Base-by-base conservation (phyloP, 179 eudicot genomes). In the Corrigiola litoralis region DNA sequence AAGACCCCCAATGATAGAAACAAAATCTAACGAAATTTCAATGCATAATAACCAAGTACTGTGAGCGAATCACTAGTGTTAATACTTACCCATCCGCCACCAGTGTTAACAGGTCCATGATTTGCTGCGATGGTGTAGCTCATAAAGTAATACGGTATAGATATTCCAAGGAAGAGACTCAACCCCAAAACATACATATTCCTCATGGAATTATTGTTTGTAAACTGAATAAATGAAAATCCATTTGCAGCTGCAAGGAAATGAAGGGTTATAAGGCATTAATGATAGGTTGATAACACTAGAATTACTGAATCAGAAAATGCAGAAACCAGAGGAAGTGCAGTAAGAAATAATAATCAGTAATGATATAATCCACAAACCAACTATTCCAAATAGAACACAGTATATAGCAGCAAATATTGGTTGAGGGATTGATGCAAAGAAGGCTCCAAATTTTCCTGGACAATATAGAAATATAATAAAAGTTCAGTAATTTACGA, bases 361-460 rank as follows among this genome's bases (percentile, higher is more conserved):
- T 14, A 20, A 45, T 23, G 44, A 37, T 63, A 36, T n/a, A 33
- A 4, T 46, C 31, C 2, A 85, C 96, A 80, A 51, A 86, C 99
- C 89, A 61, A 94, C 97, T 52, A 94, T 85, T 47, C 96, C 97
- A 70, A 79, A 90, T 17, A 94, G 67, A 77, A 94, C 69, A 31
- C 99, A 94, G 58, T 87, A 94, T 29, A 82, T 72, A 14, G 99
- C 99, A 28, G 96, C 99, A 72, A 90, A 94, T 73, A 94, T 82
- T 29, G 99, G 97, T 69, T 84, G 65, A 41, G 99, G 99, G 33
- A 94, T 90, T 28, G 89, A 76, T 47, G 99, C 97, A 67, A 94
- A 90, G 68, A 94, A 82, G 42, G 99, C 97, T 20, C 99, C 99
- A 68, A 94, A 94, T 65, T 94, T 94, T 59, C 99, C 99, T 94